These are phyloP conservation scores for Botryotinia narcissicola DNA, from an alignment of 2,329 filamentous ascomycete species.

Conservation along the genomic window DNA sequence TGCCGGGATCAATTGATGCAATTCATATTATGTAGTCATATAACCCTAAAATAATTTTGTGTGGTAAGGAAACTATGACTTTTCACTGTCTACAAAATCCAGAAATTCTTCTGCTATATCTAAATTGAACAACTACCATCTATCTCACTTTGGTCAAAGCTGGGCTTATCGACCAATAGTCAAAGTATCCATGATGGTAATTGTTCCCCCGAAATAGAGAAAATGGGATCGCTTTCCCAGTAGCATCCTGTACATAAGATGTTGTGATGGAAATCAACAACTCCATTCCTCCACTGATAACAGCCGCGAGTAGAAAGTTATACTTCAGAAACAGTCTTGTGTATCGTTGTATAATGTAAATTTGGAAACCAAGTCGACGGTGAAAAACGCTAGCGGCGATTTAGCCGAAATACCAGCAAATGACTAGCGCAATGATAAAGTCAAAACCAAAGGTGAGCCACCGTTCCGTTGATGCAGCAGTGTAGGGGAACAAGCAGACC, in stretches of 20 bases:
- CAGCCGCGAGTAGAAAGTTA: neutral
- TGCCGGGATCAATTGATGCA: neutral
- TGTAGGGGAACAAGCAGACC: neutral
- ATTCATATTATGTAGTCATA: neutral
- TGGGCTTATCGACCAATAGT: neutral
- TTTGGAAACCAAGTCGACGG: no score
- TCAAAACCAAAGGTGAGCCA: neutral
- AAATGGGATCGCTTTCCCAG: neutral
- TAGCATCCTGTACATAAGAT: neutral
- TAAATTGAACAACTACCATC: neutral
- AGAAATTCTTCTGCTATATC: neutral
- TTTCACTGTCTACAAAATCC: neutral
- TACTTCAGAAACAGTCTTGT: neutral
- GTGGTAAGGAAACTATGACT: neutral
- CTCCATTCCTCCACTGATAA: neutral
- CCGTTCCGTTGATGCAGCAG: neutral
- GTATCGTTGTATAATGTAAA: neutral
- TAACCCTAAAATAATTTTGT: neutral
- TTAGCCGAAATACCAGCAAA: neutral
- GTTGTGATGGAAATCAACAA: neutral
- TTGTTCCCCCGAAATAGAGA: neutral
- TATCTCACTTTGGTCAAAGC: neutral
- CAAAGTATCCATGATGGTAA: neutral
- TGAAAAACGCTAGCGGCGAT: neutral
- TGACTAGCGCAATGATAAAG: neutral